Evolutionary conservation across 148 eudicot genomes (phyloP).

Genomic region (Amaranthus hypochondriacus): DNA sequence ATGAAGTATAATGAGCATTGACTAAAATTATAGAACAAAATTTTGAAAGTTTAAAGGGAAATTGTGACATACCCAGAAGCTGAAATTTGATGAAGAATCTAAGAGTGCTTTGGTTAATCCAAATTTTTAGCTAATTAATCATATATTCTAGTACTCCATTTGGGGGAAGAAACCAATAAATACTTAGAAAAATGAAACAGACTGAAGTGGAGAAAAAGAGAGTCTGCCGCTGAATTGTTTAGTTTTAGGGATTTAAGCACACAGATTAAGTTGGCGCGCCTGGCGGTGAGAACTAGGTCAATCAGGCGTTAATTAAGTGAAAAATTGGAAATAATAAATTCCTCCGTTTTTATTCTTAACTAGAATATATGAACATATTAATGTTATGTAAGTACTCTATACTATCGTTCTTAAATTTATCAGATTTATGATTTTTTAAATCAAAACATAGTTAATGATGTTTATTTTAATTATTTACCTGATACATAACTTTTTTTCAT

Average conservation of each 20-base stretch:
- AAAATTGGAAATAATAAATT: too few relatives aligned
- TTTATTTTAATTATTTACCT: too few relatives aligned
- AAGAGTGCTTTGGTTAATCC: constrained; percentile 7
- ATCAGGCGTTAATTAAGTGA: too few relatives aligned
- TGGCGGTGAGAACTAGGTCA: background rate
- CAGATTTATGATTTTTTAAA: too few relatives aligned
- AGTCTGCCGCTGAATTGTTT: constrained; percentile 18
- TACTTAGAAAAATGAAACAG: background rate
- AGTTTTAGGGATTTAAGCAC: constrained; percentile 8
- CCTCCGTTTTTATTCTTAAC: too few relatives aligned
- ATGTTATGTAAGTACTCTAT: too few relatives aligned
- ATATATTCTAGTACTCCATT: background rate
- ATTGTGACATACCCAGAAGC: constrained; percentile 24
- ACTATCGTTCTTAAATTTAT: too few relatives aligned
- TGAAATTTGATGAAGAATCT: constrained; percentile 1
- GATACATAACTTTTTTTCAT: too few relatives aligned
- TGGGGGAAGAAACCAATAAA: background rate
- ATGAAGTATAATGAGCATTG: background rate
- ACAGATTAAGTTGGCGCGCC: constrained; percentile 12
- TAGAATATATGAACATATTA: too few relatives aligned
- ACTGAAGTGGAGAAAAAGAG: background rate
- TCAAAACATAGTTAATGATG: too few relatives aligned
- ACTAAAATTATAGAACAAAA: background rate
- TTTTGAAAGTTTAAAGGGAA: background rate
- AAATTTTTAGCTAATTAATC: background rate